Conservation (phyloP, 2,329 filamentous ascomycete genomes). For the Peltaster fructicola region DNA sequence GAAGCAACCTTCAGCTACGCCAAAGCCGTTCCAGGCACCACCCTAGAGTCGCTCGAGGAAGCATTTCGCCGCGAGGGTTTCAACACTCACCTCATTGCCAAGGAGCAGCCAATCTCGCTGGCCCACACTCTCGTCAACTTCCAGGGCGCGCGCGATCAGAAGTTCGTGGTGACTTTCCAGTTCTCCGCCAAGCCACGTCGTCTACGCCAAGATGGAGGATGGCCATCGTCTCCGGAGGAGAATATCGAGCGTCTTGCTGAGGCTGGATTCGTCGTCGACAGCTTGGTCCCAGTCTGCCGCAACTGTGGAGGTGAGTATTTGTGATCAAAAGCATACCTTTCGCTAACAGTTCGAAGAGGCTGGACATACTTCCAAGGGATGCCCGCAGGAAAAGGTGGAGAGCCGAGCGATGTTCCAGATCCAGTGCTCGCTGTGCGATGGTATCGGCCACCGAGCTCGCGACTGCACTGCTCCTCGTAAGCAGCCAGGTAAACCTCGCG, state of each 20-base stretch:
- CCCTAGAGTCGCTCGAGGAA: slow-evolving; percentile 43
- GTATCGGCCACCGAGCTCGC: slow-evolving; percentile 37
- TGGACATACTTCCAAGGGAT: slow-evolving; percentile 30
- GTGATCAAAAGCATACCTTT: no score
- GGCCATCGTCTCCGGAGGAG: slow-evolving; percentile 31
- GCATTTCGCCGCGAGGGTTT: slow-evolving; percentile 39
- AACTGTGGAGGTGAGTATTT: slow-evolving; percentile 31
- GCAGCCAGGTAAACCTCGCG: slow-evolving; percentile 25
- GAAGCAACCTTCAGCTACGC: slow-evolving; percentile 37
- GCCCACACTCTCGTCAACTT: slow-evolving; percentile 56
- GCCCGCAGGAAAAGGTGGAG: slow-evolving; percentile 28
- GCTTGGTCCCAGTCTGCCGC: slow-evolving; percentile 31
- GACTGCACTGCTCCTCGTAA: slow-evolving; percentile 44
- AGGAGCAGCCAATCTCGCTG: slow-evolving; percentile 35
- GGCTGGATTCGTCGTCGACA: slow-evolving; percentile 33
- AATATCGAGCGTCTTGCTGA: slow-evolving; percentile 34
- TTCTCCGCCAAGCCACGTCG: slow-evolving; percentile 30
- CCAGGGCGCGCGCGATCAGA: slow-evolving; percentile 41
- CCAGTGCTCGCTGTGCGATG: slow-evolving; percentile 33
- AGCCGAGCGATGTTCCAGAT: slow-evolving; percentile 24
- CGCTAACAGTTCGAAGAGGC: slow-evolving; percentile 26
- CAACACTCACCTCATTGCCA: slow-evolving; percentile 42
- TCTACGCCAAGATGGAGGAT: slow-evolving; percentile 27
- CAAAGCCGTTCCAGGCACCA: slow-evolving; percentile 40
- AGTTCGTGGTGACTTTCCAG: slow-evolving; percentile 33